These are phyloP conservation scores for Rhizopus sp. DNA, from an alignment of 371 early-diverging fungal species.

Conservation along the genomic window DNA sequence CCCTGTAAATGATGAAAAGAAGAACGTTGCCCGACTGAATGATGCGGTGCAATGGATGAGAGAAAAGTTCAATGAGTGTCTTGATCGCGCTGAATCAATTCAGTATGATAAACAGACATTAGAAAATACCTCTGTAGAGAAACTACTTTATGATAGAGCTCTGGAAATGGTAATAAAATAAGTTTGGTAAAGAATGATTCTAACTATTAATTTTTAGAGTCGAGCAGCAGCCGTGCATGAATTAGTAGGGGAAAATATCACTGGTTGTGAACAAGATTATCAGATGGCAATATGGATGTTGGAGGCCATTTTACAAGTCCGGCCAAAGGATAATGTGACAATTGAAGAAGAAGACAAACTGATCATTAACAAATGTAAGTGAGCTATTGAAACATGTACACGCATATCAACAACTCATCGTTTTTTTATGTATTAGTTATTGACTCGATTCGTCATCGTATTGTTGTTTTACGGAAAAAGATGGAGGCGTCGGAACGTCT, in stretches of 20 bases:
- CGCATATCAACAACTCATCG: not conserved
- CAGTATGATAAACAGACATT: conserved; percentile 34
- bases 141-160: conserved; percentile 68
- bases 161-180: conserved; percentile 24
- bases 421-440: conserved; percentile 35
- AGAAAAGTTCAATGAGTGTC: conserved; percentile 82
- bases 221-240: conserved; percentile 32
- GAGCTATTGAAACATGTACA: not conserved
- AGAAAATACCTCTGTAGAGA: conserved; percentile 57
- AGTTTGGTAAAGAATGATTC: conserved; percentile 14
- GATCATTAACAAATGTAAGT: conserved; percentile 62
- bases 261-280: conserved; percentile 74
- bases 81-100: conserved; percentile 69
- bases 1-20: conserved; percentile 29
- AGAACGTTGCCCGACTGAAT: conserved; percentile 49
- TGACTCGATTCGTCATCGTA: conserved; percentile 48
- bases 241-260: conserved; percentile 53
- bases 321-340: conserved; percentile 42
- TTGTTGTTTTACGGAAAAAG: conserved; percentile 42
- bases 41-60: conserved; percentile 87
- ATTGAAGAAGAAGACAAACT: conserved; percentile 62
- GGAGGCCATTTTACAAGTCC: conserved; percentile 68
- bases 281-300: conserved; percentile 81
- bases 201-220: conserved; percentile 14
- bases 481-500: conserved; percentile 25